Percentiles rank a stretch among this genome's conserved stretches.
phyloP scores from a whole-genome alignment of 768 basidiomycete genomes.

The Lactarius trivialis region DNA sequence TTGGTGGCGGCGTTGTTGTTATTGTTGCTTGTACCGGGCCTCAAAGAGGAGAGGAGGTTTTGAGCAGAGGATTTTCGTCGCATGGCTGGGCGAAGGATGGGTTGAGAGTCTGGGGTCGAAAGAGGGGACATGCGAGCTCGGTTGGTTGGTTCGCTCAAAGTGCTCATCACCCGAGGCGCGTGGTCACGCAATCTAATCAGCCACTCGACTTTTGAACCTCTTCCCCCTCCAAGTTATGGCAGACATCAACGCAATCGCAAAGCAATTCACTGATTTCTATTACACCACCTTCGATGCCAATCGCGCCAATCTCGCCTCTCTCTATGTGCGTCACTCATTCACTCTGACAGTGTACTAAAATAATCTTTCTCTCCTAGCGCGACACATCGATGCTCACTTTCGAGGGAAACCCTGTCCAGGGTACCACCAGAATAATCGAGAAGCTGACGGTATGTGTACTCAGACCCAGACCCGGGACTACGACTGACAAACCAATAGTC shows the following conservation, averaged over 20 bases:
- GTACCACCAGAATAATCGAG: conserved; percentile 49
- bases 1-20: neutral
- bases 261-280: conserved; percentile 79
- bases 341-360: conserved; percentile 18
- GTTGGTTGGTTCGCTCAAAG: too few species aligned
- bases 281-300: conserved; percentile 69
- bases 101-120: conserved; percentile 23
- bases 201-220: conserved; percentile 1
- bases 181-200: conserved; percentile 13
- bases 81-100: conserved; percentile 48
- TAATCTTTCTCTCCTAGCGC: conserved; percentile 46
- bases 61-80: conserved; percentile 83
- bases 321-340: conserved; percentile 64
- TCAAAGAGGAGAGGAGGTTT: conserved; percentile 77
- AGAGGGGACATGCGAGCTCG: conserved; percentile 22
- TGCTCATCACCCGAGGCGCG: conserved; percentile 4
- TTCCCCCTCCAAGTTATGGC: conserved; percentile 41
- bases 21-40: conserved; percentile 23
- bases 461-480: neutral
- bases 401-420: conserved; percentile 58
- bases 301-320: conserved; percentile 45
- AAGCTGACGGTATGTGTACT: conserved; percentile 60
- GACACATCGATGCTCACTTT: conserved; percentile 78
- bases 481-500: conserved; percentile 29
- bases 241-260: conserved; percentile 67